Percentiles rank a stretch among this genome's conserved stretches.
Conservation (phyloP, 495 filamentous ascomycete genomes). For the Thermothielavioides terrestris region DNA sequence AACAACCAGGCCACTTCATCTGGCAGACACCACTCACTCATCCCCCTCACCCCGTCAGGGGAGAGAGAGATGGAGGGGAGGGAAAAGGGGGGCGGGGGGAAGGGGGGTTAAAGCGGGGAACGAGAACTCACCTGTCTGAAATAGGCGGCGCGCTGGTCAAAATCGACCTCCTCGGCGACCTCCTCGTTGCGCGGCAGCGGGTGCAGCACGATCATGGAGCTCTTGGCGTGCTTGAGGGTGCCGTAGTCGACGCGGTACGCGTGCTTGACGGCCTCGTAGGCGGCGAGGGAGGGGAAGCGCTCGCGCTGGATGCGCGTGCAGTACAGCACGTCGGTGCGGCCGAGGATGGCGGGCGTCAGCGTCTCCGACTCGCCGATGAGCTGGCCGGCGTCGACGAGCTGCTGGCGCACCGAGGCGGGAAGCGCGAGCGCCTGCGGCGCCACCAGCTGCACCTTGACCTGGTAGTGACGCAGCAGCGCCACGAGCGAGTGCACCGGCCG, state of each 20-base stretch:
- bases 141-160: slow-evolving; percentile 93
- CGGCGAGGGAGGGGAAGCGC: slow-evolving; percentile 66
- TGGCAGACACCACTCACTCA: no score
- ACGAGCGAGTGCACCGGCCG: slow-evolving; percentile 90
- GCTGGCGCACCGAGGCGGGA: slow-evolving; percentile 61
- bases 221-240: slow-evolving; percentile 86
- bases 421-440: slow-evolving; percentile 71
- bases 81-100: no score
- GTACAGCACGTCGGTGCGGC: slow-evolving; percentile 81
- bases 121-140: slow-evolving; percentile 83
- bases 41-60: no score
- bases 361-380: slow-evolving; percentile 62
- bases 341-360: slow-evolving; percentile 77
- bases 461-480: slow-evolving; percentile 88
- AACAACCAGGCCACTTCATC: slow-evolving; percentile 16
- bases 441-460: slow-evolving; percentile 86
- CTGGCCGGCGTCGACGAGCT: slow-evolving; percentile 64
- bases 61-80: no score
- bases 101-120: neutral
- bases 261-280: slow-evolving; percentile 82
- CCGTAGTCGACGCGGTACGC: slow-evolving; percentile 79
- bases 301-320: slow-evolving; percentile 96
- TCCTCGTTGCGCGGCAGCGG: slow-evolving; percentile 88
- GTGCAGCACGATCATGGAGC: slow-evolving; percentile 87
- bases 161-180: slow-evolving; percentile 91